Conservation (phyloP, 805 yeast species). For the Saturnispora hagleri region DNA sequence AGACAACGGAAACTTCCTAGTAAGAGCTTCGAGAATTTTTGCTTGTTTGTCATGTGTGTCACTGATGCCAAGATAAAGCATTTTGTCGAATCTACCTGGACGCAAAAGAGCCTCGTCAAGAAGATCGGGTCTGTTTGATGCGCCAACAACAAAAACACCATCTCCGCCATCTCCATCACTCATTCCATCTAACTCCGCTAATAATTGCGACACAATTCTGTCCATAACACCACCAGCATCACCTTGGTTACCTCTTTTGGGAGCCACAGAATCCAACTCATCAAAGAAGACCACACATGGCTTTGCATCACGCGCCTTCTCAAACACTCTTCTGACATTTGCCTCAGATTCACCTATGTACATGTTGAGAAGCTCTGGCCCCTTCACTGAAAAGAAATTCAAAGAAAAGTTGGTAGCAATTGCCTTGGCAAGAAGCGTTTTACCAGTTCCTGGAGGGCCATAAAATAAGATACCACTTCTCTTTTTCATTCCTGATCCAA, state of each 20-base stretch:
- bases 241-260: conserved; percentile 96
- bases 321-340: conserved; percentile 89
- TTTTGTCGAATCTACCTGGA: conserved; percentile 92
- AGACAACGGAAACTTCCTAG: conserved; percentile 66
- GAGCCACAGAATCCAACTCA: conserved; percentile 96
- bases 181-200: conserved; percentile 97
- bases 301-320: conserved; percentile 88
- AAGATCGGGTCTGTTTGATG: conserved; percentile 93
- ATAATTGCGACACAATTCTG: conserved; percentile 87
- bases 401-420: conserved; percentile 92
- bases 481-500: conserved; percentile 81
- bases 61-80: conserved; percentile 87
- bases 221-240: conserved; percentile 99
- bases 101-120: conserved; percentile 88
- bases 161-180: conserved; percentile 66
- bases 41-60: conserved; percentile 86
- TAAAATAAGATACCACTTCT: conserved; percentile 90
- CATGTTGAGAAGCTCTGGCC: conserved; percentile 95
- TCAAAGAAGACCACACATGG: conserved; percentile 98
- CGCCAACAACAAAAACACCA: conserved; percentile 98
- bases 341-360: conserved; percentile 98
- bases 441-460: conserved; percentile 99
- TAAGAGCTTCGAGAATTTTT: conserved; percentile 78
- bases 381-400: conserved; percentile 93
- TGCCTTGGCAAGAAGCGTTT: conserved; percentile 90